Evolutionary conservation across 345 rosid species (phyloP), one percentile per base, ranked within the genome.

Genomic region (Erysimum cheiranthoides): DNA sequence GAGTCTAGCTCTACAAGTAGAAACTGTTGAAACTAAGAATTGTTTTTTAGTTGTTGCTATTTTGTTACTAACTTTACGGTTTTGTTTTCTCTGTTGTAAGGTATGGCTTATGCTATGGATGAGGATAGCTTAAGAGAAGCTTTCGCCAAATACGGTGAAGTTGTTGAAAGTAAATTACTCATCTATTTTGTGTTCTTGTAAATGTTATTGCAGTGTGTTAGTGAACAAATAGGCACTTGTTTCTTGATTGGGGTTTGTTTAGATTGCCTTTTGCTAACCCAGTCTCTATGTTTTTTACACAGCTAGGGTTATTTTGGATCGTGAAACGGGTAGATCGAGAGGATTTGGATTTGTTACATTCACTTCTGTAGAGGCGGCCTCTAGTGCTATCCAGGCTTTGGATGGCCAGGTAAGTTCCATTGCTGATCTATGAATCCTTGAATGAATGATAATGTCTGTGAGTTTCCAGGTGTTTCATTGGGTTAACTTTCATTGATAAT

Each of bases 291-390:
- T n/a, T 45, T 45, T 52, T 43, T 5, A 51, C 73, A 71, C 86
- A 95, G 99, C 93, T 42, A 86, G 89, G 82, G 85, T 94, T 52
- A 94, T 92, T 71, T n/a, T 84, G 82, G 97, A 94, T 74, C 92
- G 97, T 61, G 99, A 94, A 43, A 85, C 90, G 32, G 96, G 97
- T 49, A 85, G 93, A 69, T 95, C 99, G 11, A 92, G 97, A 77
- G 98, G 98, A 61, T 92, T 92, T 85, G 98, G 93, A 16, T 94
- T 90, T 74, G 73, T 94, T 50, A 95, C 96, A 28, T 95, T 68
- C 73, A 79, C 83, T 4, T 80, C 89, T 42, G 52, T 70, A 1
- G 97, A 90, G 78, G 97, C 84, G 45, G 99, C 99, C n/a, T 85
- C 93, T 30, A 81, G 84, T 84, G 97, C 99, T 68, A 78, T 92